Base-by-base conservation (phyloP, 495 filamentous ascomycete genomes). In the Pyrenopolyporus hunteri region DNA sequence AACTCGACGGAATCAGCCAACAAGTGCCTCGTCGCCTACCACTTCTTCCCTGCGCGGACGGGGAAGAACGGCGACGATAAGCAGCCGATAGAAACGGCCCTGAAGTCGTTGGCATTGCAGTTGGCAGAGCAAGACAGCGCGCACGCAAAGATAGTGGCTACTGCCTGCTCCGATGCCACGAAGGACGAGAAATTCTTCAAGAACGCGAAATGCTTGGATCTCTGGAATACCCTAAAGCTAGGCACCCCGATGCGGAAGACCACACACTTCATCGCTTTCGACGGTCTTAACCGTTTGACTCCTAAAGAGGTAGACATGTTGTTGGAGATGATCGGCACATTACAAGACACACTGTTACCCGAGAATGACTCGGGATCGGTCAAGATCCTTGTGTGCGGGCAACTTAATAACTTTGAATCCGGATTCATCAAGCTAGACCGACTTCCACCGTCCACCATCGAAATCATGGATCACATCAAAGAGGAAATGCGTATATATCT, bases 71-170 rank as follows among this genome's bases (percentile, higher is more conserved):
- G 67, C 14, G 45, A 35, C 6, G 62, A 71, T 22, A 51, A 56
- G 28, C 43, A 44, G 2, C 66, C 57, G 4, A 54, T 63, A 13
- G 53, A 57, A 20, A 57, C 66, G 10, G 66, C 68, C 1, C 37
- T 71, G 19, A 71, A 69, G 32, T 59, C 52, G 1, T 63, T 71
- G n/a, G 48, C 60, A 3, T 26, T 44, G 2, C 68, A 71, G 19
- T 35, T 71, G 6, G 68, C 63, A 1, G 68, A 71, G 8, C 66
- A 69, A 43, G 66, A 69, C 33, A 14, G 43, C 17, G 58, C 55
- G 10, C 65, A 57, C 37, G 68, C 61, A 7, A 66, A 63, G 29
- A 51, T 16, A 39, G 40, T 66, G 23, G 46, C 59, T 5, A 32
- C 32, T 7, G 22, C 63, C 23, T 66, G 66, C 19, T 20, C 17